Evolutionary conservation across 2,329 filamentous ascomycete genomes (phyloP).

Genomic region (Grosmannia serpens): DNA sequence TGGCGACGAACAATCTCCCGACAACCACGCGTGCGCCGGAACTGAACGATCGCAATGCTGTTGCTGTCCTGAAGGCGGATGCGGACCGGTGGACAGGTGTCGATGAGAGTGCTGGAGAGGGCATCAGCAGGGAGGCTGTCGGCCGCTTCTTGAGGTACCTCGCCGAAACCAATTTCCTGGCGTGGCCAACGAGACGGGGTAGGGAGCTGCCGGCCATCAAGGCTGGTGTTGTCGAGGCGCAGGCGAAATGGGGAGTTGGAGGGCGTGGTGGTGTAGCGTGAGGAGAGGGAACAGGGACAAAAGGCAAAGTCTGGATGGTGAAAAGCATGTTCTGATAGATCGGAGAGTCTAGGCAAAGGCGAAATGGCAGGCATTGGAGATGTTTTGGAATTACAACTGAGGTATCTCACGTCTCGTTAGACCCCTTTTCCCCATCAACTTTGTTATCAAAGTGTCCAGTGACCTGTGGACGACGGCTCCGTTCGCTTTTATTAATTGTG

Average conservation of each 20-base stretch:
- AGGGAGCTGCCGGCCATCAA: constrained; percentile 17
- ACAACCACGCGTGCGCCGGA: constrained; percentile 59
- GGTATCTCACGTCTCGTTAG: no score
- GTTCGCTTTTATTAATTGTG: no score
- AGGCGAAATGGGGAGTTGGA: not conserved
- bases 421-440: no score
- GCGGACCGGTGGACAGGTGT: constrained; percentile 43
- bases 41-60: constrained; percentile 61
- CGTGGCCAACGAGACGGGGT: constrained; percentile 29
- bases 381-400: no score
- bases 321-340: no score
- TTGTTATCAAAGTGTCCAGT: no score
- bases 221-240: not conserved
- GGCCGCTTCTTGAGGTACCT: constrained; percentile 54
- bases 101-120: constrained; percentile 30
- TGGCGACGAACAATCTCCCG: constrained; percentile 58
- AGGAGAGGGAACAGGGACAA: not conserved
- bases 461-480: no score
- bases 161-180: constrained; percentile 39
- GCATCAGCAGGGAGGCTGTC: constrained; percentile 48
- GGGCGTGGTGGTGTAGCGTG: not conserved
- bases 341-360: no score
- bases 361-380: no score
- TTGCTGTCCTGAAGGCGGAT: constrained; percentile 52
- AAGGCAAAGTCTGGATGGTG: not conserved